A percentile compares a stretch with the other conserved stretches of the same genome.
Conservation (phyloP, 78 protist species). For the Mastigamoeba balamuthi region DNA sequence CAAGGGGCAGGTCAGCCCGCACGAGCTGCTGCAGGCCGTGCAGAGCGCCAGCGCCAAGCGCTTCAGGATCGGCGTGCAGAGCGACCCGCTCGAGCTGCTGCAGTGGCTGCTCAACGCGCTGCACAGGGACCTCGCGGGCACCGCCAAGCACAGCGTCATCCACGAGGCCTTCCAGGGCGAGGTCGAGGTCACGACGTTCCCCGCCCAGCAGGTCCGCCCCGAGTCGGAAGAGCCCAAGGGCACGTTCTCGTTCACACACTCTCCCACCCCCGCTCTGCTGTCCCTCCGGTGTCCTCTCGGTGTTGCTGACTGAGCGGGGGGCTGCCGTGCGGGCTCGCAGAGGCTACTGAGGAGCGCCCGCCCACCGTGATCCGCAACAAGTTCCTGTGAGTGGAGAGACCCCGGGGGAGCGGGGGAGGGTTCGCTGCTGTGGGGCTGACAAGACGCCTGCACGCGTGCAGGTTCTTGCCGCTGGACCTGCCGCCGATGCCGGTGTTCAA, state of each 20-base stretch:
- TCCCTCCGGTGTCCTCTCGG: no score
- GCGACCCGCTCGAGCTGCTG: conserved; percentile 72
- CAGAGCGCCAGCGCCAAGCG: conserved; percentile 1
- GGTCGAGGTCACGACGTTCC: conserved; percentile 15
- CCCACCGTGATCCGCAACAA: not conserved
- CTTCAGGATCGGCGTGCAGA: conserved; percentile 43
- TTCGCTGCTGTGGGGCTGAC: no score
- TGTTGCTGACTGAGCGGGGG: no score
- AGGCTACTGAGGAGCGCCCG: not conserved
- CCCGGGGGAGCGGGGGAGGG: no score
- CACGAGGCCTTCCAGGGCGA: conserved; percentile 49
- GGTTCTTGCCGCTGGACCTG: conserved; percentile 71
- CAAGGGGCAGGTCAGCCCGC: conserved; percentile 81
- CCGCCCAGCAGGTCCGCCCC: not conserved
- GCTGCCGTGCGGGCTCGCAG: not conserved
- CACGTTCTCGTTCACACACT: no score
- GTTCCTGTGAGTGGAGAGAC: no score
- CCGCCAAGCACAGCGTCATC: conserved; percentile 17
- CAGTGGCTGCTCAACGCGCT: conserved; percentile 70
- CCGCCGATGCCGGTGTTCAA: conserved; percentile 84
- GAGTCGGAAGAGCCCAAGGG: no score
- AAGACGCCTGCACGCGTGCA: no score
- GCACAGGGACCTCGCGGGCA: conserved; percentile 36
- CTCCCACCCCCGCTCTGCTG: no score
- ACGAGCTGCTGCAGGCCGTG: conserved; percentile 65